Base-by-base conservation (phyloP, 192 early-diverging fungal genomes). In the Pilobolus umbonatus region DNA sequence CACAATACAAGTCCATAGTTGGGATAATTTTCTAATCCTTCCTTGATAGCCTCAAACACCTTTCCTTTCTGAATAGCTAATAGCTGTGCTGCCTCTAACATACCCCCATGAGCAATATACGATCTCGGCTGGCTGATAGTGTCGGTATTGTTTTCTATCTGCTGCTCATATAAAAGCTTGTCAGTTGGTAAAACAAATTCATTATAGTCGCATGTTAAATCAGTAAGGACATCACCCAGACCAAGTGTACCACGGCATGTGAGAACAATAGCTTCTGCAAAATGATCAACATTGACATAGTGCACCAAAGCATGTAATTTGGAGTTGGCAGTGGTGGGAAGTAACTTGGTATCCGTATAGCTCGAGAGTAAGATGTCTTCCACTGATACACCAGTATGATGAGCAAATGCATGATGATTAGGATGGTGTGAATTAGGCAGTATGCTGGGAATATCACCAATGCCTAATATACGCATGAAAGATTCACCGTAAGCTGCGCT, bases 211-310 rank as follows among this genome's bases (percentile, higher is more conserved):
- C 87, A 89, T 40, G 85, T 85, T 47, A 96, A 79, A 69, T 96
- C 94, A 22, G 91, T 87, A 30, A 96, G 72, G 17, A 94, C 69
- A 63, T 96, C 94, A 0, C 85, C 85, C 30, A 94, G 76, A 0
- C 89, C 89, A 5, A 93, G 71, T 1, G 94, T 96, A 14, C 94
- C 94, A 4, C 94, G 85, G 63, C 91, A 87, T 2, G 91, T 87
- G 14, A 96, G 64, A 0, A 96, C 86, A 0, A 96, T 73, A 10
- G 87, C 72, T 36, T 85, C 71, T 1, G 87, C 80, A 3, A 81
- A 71, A 60, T 95, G 94, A 62, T 96, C 94, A 4, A 90, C 81
- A 26, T 86, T 84, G 44, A 96, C 81, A 67, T 89, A 93, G 59
- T 88, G 86, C 3, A 88, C 86, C 1, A 90, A 73, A 4, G 86